A percentile compares a stretch with the other conserved stretches of the same genome.
Conservation (phyloP, 345 rosid genomes). For the Garcia nutans region DNA sequence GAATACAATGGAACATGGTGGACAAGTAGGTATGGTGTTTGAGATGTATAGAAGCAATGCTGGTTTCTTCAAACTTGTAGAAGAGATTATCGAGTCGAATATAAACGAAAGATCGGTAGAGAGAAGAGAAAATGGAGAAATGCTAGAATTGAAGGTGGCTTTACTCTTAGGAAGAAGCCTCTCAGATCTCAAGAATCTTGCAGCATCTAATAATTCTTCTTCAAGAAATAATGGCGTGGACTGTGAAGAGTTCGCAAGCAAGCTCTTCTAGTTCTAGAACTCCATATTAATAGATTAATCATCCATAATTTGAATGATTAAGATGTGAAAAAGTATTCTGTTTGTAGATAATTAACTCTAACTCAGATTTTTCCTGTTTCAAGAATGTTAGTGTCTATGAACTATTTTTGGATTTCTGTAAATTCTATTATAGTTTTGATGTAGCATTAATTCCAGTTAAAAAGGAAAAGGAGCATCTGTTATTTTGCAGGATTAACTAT, state of each 20-base stretch:
- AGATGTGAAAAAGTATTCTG: neutral
- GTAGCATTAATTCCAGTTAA: too few relatives aligned
- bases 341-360: neutral
- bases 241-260: conserved; percentile 50
- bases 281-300: neutral
- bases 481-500: too few relatives aligned
- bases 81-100: conserved; percentile 44
- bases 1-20: conserved; percentile 47
- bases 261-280: conserved; percentile 29
- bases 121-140: conserved; percentile 45
- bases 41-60: conserved; percentile 54
- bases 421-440: too few relatives aligned
- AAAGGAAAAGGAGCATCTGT: too few relatives aligned
- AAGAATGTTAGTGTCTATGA: too few relatives aligned
- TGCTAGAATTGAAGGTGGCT: conserved; percentile 40
- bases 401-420: too few relatives aligned
- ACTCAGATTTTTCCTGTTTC: too few relatives aligned
- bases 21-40: conserved; percentile 55
- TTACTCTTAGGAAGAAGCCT: conserved; percentile 48
- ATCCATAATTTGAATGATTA: neutral
- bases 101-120: conserved; percentile 29
- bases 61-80: conserved; percentile 44
- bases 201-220: conserved; percentile 8
- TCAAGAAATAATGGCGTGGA: conserved; percentile 11
- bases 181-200: conserved; percentile 42